Evolutionary conservation across 225 moss, liverwort and hornwort species (phyloP).

Genomic region (Bryoerythrophyllum caledonicum): DNA sequence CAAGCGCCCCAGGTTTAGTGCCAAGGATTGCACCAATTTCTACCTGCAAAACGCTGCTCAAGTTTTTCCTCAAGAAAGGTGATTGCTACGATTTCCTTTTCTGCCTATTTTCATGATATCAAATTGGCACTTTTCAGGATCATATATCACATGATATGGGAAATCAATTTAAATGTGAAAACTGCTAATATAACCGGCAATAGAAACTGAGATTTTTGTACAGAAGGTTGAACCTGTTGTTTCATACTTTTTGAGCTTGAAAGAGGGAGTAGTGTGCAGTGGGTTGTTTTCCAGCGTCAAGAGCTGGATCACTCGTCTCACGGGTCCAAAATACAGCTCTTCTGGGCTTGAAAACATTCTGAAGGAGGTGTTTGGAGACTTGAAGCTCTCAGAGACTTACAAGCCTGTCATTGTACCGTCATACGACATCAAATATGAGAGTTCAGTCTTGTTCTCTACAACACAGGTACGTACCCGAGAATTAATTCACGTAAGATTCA

Average conservation of each 20-base stretch:
- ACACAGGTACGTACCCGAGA: not conserved
- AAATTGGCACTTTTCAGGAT: too few relatives aligned
- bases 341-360: conserved; percentile 1
- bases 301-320: conserved; percentile 17
- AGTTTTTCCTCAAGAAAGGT: conserved; percentile 12
- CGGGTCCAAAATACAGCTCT: conserved; percentile 5
- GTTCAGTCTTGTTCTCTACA: conserved; percentile 19
- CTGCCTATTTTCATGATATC: too few relatives aligned
- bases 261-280: not conserved
- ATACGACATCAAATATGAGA: conserved; percentile 7
- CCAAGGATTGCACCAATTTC: conserved; percentile 19
- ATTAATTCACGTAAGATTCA: not conserved
- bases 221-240: not conserved
- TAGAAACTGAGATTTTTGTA: not conserved
- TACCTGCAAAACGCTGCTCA: conserved; percentile 6
- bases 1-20: conserved; percentile 21
- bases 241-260: not conserved
- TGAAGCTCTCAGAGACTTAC: conserved; percentile 18
- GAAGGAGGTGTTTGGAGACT: not conserved
- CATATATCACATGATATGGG: too few relatives aligned
- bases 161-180: too few relatives aligned
- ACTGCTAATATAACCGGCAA: too few relatives aligned
- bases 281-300: not conserved
- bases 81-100: not conserved
- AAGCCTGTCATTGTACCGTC: conserved; percentile 18